Percentiles rank a stretch among this genome's conserved stretches.
Conservation (phyloP, 768 basidiomycete species). For the Termitomyces heimii region DNA sequence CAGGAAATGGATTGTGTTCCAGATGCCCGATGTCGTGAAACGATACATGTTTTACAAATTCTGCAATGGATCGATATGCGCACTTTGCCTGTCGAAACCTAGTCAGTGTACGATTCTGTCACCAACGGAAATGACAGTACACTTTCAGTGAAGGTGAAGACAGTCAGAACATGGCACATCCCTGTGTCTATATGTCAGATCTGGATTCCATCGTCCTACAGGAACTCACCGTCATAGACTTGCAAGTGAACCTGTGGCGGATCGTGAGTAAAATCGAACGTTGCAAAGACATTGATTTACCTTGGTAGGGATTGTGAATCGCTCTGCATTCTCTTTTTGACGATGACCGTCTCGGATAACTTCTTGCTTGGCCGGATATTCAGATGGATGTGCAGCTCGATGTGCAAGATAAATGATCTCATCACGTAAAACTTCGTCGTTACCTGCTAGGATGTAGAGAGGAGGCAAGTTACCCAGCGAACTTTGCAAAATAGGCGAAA, state of each 20-base stretch:
- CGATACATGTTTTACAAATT: constrained; percentile 51
- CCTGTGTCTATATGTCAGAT: constrained; percentile 25
- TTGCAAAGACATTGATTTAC: constrained; percentile 22
- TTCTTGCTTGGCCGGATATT: constrained; percentile 42
- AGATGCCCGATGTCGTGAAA: constrained; percentile 28
- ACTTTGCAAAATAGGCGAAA: background rate
- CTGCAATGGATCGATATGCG: constrained; percentile 52
- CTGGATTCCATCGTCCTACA: background rate
- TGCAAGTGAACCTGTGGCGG: constrained; percentile 59
- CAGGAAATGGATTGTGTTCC: constrained; percentile 41
- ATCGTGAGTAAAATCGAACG: background rate
- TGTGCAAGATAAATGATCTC: constrained; percentile 77
- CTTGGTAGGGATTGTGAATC: background rate
- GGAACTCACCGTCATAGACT: constrained; percentile 57
- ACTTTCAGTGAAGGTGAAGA: constrained; percentile 60
- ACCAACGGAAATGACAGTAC: constrained; percentile 26
- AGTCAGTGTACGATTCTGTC: background rate
- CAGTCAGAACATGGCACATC: constrained; percentile 70
- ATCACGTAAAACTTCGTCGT: constrained; percentile 72
- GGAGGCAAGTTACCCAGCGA: constrained; percentile 30
- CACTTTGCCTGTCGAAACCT: constrained; percentile 40
- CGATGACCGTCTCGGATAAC: background rate
- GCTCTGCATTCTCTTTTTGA: background rate
- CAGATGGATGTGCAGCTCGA: constrained; percentile 66
- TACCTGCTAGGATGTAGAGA: constrained; percentile 65